These are phyloP conservation scores for Phytopythium mirpurense DNA, from an alignment of 352 stramenopile genomes.

Conservation along the genomic window DNA sequence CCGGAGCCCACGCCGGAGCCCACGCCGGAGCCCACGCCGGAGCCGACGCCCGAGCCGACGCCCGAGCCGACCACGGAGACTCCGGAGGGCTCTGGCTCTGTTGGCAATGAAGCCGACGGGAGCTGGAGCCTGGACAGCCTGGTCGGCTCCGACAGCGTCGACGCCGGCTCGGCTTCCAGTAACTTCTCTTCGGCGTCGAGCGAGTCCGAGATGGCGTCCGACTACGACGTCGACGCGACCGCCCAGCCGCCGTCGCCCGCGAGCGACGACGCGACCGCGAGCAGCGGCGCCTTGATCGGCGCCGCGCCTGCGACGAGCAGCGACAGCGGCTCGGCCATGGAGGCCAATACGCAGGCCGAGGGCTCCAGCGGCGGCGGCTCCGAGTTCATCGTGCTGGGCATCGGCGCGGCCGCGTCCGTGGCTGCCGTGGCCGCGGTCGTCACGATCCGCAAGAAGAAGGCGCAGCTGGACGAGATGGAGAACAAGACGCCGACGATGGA, in stretches of 20 bases:
- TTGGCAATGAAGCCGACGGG: slow-evolving; percentile 5
- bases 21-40: slow-evolving; percentile 10
- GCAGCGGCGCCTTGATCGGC: slow-evolving; percentile 5
- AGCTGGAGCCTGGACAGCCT: slow-evolving; percentile 12
- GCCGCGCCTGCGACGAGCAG: slow-evolving; percentile 8
- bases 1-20: slow-evolving; percentile 11
- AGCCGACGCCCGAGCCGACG: slow-evolving; percentile 2
- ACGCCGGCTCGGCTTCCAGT: slow-evolving; percentile 3
- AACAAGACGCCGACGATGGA: slow-evolving; percentile 39
- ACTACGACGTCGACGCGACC: slow-evolving; percentile 4
- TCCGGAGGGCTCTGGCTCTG: slow-evolving; percentile 2
- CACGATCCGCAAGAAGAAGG: slow-evolving; percentile 50
- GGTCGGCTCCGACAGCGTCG: neutral
- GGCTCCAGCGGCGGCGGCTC: neutral
- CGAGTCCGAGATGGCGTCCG: slow-evolving; percentile 4
- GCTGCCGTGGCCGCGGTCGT: slow-evolving; percentile 38
- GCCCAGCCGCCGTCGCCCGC: neutral
- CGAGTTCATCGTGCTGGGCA: slow-evolving; percentile 15
- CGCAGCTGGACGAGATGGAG: slow-evolving; percentile 48
- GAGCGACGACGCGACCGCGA: slow-evolving; percentile 11
- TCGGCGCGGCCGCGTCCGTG: slow-evolving; percentile 17
- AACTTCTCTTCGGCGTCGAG: slow-evolving; percentile 7
- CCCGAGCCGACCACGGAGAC: slow-evolving; percentile 11
- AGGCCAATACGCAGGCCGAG: slow-evolving; percentile 25
- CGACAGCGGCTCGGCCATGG: slow-evolving; percentile 13